These are phyloP conservation scores for Rauvolfia tetraphylla DNA, from an alignment of 257 asterid genomes.

Conservation along the genomic window DNA sequence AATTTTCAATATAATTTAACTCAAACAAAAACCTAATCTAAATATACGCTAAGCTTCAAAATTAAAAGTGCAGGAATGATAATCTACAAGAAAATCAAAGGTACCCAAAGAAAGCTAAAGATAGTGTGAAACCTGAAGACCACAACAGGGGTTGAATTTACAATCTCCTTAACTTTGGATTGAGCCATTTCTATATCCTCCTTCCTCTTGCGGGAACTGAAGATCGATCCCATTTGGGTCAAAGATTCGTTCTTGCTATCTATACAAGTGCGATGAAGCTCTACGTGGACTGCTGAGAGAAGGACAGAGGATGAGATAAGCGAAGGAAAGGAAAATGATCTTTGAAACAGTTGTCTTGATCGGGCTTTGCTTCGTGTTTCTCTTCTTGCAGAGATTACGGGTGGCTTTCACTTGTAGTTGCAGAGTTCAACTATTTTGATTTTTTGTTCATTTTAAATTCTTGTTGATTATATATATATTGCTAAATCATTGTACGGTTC, in stretches of 20 bases:
- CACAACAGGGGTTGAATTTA: slow-evolving; percentile 65
- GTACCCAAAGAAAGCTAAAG: background rate
- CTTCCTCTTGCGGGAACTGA: slow-evolving; percentile 45
- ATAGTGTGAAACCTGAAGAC: slow-evolving; percentile 52
- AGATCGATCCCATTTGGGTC: slow-evolving; percentile 49
- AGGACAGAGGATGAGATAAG: background rate
- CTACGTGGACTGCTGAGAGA: background rate
- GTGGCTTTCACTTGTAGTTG: background rate
- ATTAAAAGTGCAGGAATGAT: background rate
- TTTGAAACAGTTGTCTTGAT: background rate
- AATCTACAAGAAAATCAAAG: background rate
- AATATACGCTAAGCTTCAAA: background rate
- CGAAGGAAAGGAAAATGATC: too few relatives aligned
- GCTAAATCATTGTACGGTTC: too few relatives aligned
- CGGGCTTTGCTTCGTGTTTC: background rate
- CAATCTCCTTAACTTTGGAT: slow-evolving; percentile 61
- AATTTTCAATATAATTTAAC: too few relatives aligned
- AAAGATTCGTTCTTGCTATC: background rate
- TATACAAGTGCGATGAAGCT: too few relatives aligned
- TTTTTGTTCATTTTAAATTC: too few relatives aligned
- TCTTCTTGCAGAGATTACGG: background rate
- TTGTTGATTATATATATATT: too few relatives aligned
- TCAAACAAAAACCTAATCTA: too few relatives aligned
- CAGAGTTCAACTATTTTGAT: too few relatives aligned
- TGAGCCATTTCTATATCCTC: slow-evolving; percentile 60